Evolutionary conservation across 306 rosid genomes (phyloP), one percentile per base, ranked within the genome.

Genomic region (Mucuna pruriens): DNA sequence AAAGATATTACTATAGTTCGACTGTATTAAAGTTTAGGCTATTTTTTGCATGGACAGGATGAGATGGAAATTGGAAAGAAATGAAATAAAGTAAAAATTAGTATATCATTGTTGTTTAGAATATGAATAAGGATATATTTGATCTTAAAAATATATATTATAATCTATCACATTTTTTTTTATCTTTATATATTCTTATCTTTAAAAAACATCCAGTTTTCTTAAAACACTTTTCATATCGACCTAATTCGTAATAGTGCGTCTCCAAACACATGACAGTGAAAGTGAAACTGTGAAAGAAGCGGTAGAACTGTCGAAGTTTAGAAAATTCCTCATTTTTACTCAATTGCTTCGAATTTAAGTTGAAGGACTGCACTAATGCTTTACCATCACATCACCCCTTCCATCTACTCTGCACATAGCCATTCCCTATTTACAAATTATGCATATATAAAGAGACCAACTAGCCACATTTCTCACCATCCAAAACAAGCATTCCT

Each of bases 281-380:
- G 40, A 60, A 26, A 13, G 66, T 12, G 15, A 1, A 29, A 61
- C 67, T 13, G n/a, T 17, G 83, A 70, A 63, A 80, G 57, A 6
- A 34, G 71, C 25, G 2, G 12, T 19, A 2, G 19, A 78, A 61
- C 76, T 49, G 71, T n/a, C n/a, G n/a, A n/a, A 26, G 1, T 26
- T 64, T 57, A 58, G 23, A 1, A 20, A 58, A 68, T 75, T 79
- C 64, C 12, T 12, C 17, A n/a, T 64, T 38, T 62, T 52, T 52
- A 22, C 39, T 3, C 39, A 55, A 42, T 86, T 89, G 85, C 92
- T 89, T 89, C 77, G 82, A 69, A 86, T 80, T 80, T 55, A 89
- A 86, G 90, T 61, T 74, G 68, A 72, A 82, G 81, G 61, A 82
- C 79, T 78, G 33, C 19, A 71, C 40, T 52, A 52, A 68, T 74